phyloP scores from a whole-genome alignment of 2,329 filamentous ascomycete genomes.

The Ceratocystis albifundus region DNA sequence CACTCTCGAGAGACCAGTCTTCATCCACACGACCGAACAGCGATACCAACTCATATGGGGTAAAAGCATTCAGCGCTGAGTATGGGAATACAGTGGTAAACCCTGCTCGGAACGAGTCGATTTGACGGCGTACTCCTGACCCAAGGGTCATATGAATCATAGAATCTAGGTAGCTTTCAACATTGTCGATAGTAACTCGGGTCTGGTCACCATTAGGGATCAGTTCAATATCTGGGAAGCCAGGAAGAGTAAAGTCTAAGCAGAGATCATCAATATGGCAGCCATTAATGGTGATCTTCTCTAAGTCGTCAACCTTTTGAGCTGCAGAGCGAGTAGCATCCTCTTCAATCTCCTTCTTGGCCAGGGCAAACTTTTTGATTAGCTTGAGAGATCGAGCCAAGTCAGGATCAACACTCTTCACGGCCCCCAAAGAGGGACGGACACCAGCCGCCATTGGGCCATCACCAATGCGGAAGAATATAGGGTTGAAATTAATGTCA shows the following conservation, averaged over 20 bases:
- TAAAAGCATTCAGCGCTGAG: conserved; percentile 82
- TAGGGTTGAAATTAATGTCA: conserved; percentile 92
- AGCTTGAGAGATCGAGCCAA: conserved; percentile 75
- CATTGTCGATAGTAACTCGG: conserved; percentile 76
- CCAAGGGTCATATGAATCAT: conserved; percentile 88
- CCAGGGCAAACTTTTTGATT: conserved; percentile 73
- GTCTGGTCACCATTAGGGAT: conserved; percentile 61
- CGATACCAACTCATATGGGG: conserved; percentile 86
- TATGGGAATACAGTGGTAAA: conserved; percentile 97
- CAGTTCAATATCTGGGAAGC: conserved; percentile 78
- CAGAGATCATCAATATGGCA: conserved; percentile 75
- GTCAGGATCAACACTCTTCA: conserved; percentile 78
- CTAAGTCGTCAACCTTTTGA: conserved; percentile 59
- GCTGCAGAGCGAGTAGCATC: conserved; percentile 52
- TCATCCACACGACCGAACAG: conserved; percentile 87
- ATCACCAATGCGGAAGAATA: conserved; percentile 90
- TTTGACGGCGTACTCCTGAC: conserved; percentile 74
- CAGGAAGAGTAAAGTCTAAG: conserved; percentile 88
- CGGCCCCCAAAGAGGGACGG: conserved; percentile 72
- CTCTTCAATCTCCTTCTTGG: conserved; percentile 72
- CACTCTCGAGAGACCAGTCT: conserved; percentile 96
- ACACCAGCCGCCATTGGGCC: conserved; percentile 48
- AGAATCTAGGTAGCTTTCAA: conserved; percentile 75
- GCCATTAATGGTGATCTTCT: conserved; percentile 61
- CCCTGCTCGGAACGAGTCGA: conserved; percentile 79